Evolutionary conservation across 2,329 filamentous ascomycete genomes (phyloP).

Genomic region (Monilinia fructicola): DNA sequence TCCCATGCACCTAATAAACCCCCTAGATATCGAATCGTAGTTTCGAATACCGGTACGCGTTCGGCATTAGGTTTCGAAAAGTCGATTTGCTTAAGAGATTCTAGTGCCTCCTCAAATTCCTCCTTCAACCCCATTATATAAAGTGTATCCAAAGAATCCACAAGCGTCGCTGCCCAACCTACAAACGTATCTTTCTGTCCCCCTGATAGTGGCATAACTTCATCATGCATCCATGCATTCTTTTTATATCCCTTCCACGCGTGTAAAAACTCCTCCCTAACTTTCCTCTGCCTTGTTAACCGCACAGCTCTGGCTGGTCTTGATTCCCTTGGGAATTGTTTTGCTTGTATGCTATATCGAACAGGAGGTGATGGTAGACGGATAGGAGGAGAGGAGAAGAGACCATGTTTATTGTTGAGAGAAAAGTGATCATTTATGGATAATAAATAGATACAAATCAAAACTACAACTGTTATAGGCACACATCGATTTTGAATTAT

Average conservation of each 20-base stretch:
- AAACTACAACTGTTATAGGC: neutral
- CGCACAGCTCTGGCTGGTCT: neutral
- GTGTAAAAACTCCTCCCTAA: slow-evolving; percentile 29
- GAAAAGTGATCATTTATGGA: neutral
- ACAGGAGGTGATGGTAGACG: neutral
- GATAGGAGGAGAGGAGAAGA: neutral
- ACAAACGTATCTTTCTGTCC: slow-evolving; percentile 75
- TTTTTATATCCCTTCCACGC: slow-evolving; percentile 75
- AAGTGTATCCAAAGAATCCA: slow-evolving; percentile 77
- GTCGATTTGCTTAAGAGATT: slow-evolving; percentile 50
- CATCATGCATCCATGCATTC: slow-evolving; percentile 80
- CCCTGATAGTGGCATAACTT: slow-evolving; percentile 70
- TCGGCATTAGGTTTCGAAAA: slow-evolving; percentile 27
- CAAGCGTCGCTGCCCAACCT: slow-evolving; percentile 82
- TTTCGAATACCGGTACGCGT: slow-evolving; percentile 31
- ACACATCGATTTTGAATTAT: slow-evolving; percentile 6
- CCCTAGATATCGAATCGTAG: slow-evolving; percentile 33
- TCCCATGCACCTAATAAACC: slow-evolving; percentile 44
- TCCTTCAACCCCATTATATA: slow-evolving; percentile 78
- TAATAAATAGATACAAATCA: neutral
- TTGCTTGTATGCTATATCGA: slow-evolving; percentile 20
- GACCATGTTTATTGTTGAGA: neutral
- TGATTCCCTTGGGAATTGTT: slow-evolving; percentile 11
- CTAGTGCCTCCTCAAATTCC: slow-evolving; percentile 74
- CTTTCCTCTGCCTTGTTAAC: slow-evolving; percentile 15